Percentiles rank a stretch among this genome's conserved stretches.
Evolutionary conservation across 2,329 filamentous ascomycete species (phyloP).

Genomic region (Fusarium pininemorale): DNA sequence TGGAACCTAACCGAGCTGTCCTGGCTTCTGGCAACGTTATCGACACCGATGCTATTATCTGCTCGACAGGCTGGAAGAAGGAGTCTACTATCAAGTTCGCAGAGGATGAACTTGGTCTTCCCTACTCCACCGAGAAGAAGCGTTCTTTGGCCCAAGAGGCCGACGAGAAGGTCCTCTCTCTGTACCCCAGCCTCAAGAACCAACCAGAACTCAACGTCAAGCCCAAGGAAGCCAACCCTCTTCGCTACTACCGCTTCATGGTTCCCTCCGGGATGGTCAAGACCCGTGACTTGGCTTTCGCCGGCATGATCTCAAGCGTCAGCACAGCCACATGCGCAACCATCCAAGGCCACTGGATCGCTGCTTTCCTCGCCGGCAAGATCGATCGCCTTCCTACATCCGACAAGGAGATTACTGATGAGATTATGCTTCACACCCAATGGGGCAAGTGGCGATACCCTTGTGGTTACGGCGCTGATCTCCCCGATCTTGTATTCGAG

Average conservation of each 20-base stretch:
- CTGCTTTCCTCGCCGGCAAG: conserved; percentile 64
- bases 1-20: conserved; percentile 52
- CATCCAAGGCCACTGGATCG: conserved; percentile 61
- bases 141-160: conserved; percentile 14
- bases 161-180: conserved; percentile 26
- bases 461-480: conserved; percentile 67
- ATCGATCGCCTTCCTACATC: conserved; percentile 47
- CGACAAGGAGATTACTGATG: conserved; percentile 56
- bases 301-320: conserved; percentile 46
- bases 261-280: conserved; percentile 30
- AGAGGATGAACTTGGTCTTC: conserved; percentile 25
- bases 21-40: conserved; percentile 54
- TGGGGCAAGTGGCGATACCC: conserved; percentile 78
- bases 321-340: conserved; percentile 48
- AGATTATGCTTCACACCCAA: conserved; percentile 71
- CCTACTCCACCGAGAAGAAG: conserved; percentile 6
- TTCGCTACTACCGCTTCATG: conserved; percentile 43
- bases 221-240: conserved; percentile 28
- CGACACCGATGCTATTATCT: conserved; percentile 57
- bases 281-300: conserved; percentile 45
- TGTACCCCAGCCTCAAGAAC: conserved; percentile 33
- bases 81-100: conserved; percentile 55
- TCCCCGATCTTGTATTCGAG: conserved; percentile 81
- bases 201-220: conserved; percentile 35
- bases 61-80: conserved; percentile 63